phyloP scores from a whole-genome alignment of 164 flowering plant genomes.

The Vitis rupestris region DNA sequence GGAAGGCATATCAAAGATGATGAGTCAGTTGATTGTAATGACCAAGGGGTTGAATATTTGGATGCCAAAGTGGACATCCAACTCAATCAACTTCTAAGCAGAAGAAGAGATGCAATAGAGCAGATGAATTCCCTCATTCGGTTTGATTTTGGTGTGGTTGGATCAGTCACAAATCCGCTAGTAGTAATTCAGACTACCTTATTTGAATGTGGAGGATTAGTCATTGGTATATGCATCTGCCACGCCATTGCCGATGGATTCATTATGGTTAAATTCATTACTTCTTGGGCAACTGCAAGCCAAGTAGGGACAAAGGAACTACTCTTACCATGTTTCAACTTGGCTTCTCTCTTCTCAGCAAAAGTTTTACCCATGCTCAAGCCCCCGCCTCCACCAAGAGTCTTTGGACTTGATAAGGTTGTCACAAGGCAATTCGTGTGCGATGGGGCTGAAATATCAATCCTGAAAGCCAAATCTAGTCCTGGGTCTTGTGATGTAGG shows the following conservation, averaged over 20 bases:
- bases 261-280: background rate
- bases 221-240: background rate
- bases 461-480: background rate
- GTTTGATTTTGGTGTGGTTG: background rate
- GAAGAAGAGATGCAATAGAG: background rate
- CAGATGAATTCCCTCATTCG: background rate
- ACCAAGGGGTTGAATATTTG: conserved; percentile 13
- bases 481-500: background rate
- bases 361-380: background rate
- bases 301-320: background rate
- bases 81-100: background rate
- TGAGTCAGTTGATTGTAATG: conserved; percentile 10
- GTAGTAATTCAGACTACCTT: conserved; percentile 6
- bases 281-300: conserved; percentile 6
- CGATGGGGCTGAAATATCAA: background rate
- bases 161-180: background rate
- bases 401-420: background rate
- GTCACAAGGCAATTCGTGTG: conserved; percentile 1
- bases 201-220: conserved; percentile 18
- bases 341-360: background rate
- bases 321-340: background rate
- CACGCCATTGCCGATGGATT: conserved; percentile 6
- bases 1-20: background rate
- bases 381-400: background rate
- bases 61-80: conserved; percentile 2